Conservation (phyloP, 495 filamentous ascomycete genomes). For the Podospora pseudoanserina region DNA sequence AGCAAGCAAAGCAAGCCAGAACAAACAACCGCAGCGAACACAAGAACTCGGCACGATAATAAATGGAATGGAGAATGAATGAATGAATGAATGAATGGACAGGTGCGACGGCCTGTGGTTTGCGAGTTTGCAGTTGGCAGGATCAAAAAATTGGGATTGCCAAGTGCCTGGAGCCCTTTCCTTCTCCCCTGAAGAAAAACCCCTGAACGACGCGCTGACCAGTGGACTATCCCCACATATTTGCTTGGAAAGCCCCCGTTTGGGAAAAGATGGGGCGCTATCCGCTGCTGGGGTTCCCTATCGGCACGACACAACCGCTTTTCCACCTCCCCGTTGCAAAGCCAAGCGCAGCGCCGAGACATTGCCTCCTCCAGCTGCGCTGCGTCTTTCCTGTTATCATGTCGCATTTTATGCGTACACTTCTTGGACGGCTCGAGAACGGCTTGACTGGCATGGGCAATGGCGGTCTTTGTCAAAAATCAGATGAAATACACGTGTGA, state of each 20-base stretch:
- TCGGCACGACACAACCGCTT: background rate
- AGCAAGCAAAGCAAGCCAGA: background rate
- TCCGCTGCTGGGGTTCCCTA: background rate
- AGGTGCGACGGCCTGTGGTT: background rate
- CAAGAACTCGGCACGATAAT: background rate
- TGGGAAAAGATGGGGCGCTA: background rate
- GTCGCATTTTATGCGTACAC: background rate
- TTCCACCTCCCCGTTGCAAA: background rate
- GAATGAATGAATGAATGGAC: background rate
- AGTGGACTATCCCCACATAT: background rate
- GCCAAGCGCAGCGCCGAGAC: background rate
- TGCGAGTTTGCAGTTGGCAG: slow-evolving; percentile 1
- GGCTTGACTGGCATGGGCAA: background rate
- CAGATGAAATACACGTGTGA: background rate
- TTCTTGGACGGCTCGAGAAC: background rate
- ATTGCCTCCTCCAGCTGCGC: background rate
- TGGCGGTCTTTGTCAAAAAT: background rate
- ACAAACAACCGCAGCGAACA: background rate
- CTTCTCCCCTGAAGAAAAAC: background rate
- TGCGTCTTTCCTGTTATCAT: slow-evolving; percentile 1
- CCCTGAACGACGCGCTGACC: background rate
- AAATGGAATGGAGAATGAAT: background rate
- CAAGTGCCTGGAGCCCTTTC: slow-evolving; percentile 4
- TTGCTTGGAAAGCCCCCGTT: background rate
- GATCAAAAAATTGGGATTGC: slow-evolving; percentile 1